phyloP scores from a whole-genome alignment of 805 yeast species.

The Pichia pseudocactophila region DNA sequence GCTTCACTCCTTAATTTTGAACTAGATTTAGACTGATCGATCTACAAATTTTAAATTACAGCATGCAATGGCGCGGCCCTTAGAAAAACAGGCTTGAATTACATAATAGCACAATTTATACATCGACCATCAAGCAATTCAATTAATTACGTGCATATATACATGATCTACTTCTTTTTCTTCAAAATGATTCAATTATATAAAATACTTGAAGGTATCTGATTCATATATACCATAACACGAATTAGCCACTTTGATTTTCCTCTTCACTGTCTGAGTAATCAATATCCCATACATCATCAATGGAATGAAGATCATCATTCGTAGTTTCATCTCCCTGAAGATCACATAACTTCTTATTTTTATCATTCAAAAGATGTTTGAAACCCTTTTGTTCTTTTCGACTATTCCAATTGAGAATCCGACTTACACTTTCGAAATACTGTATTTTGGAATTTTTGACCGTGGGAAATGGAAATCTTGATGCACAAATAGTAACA shows the following conservation, averaged over 20 bases:
- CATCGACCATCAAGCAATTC: no score
- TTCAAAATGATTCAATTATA: no score
- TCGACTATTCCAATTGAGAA: conserved; percentile 89
- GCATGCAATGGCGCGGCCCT: no score
- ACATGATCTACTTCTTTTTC: no score
- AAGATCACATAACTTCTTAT: conserved; percentile 27
- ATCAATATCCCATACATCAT: conserved; percentile 26
- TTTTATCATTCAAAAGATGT: conserved; percentile 49
- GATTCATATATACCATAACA: background rate
- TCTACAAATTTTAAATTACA: no score
- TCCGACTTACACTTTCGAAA: conserved; percentile 75
- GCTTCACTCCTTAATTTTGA: no score
- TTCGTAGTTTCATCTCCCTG: conserved; percentile 6
- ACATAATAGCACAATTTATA: no score
- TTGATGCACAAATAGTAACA: conserved; percentile 75
- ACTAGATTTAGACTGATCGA: no score
- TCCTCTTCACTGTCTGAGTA: conserved; percentile 21
- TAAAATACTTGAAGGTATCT: background rate
- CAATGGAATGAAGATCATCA: conserved; percentile 9
- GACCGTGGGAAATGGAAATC: conserved; percentile 92
- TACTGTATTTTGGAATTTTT: conserved; percentile 64
- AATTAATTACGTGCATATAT: no score
- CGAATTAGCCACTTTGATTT: background rate
- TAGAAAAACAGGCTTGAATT: no score
- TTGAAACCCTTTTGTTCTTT: conserved; percentile 80